Evolutionary conservation across 306 rosid species (phyloP), one percentile per base, ranked within the genome.

Genomic region (Vigna hirtella): DNA sequence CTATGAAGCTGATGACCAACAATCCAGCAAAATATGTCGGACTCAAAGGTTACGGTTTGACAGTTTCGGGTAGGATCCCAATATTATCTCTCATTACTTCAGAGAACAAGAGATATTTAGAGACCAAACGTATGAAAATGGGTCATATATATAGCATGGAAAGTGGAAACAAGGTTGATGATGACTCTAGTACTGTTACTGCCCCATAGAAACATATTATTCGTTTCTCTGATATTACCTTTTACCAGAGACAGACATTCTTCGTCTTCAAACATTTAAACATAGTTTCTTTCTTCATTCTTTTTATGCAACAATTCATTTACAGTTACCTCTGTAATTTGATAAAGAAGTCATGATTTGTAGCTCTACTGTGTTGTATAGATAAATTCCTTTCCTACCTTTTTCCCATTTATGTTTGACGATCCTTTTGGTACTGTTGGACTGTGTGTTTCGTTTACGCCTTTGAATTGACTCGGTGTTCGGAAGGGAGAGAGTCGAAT

Each of bases 1-100:
- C 92, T 10, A 91, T 93, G 97, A 93, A 93, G 87, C 85, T 93
- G 64, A 88, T 93, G 96, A 93, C 98, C 13, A 93, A 93, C 88
- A 93, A 93, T 83, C 98, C 98, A 22, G 78, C 94, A 17, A 93
- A 93, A 86, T 93, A 89, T 76, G 40, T 83, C 18, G 98, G 98
- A 20, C 88, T 93, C 47, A 93, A 89, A 79, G 98, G 98, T 16
- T 93, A 93, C 65, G 98, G 98, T 66, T 84, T 93, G 87, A 77
- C 87, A 14, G 78, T 93, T 79, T 82, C 90, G 0, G 94, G 96
- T 11, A 86, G 98, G 83, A 89, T 93, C 74, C 98, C 98, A 0
- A 75, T 93, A 73, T 2, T 89, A 72, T 84, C 93, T 24, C 93
- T 86, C 14, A 85, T 93, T 72, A 93, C 98, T 18, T 85, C 82